Evolutionary conservation across 176 grass and related monocot species (phyloP).

Genomic region (Calamus simplicifolius): DNA sequence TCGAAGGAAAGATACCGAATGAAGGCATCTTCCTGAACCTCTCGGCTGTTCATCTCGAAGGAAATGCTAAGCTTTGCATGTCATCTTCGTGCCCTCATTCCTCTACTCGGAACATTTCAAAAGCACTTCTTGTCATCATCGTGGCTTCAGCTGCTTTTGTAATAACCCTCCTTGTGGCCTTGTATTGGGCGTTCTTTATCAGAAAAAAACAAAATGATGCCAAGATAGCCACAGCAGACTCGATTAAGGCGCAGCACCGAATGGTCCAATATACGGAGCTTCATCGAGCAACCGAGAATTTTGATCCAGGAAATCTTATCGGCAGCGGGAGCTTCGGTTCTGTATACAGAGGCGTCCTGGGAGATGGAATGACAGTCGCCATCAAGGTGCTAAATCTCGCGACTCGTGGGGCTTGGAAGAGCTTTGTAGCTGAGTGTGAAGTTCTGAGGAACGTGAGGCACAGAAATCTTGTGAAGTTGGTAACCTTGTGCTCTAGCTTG

Average conservation of each 20-base stretch:
- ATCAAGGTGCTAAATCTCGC: conserved; percentile 32
- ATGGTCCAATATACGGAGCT: conserved; percentile 39
- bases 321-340: conserved; percentile 29
- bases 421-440: conserved; percentile 33
- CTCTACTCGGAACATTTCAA: background rate
- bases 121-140: background rate
- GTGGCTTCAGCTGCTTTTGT: background rate
- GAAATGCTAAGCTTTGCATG: conserved; percentile 26
- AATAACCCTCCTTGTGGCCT: background rate
- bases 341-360: conserved; percentile 14
- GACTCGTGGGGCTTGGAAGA: conserved; percentile 24
- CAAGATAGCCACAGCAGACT: background rate
- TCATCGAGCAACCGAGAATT: conserved; percentile 17
- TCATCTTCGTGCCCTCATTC: background rate
- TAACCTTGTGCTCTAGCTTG: conserved; percentile 26
- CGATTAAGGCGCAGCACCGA: conserved; percentile 6
- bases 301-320: conserved; percentile 21
- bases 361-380: conserved; percentile 23
- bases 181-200: background rate
- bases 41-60: conserved; percentile 26
- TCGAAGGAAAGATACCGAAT: conserved; percentile 24
- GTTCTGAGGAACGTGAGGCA: conserved; percentile 33
- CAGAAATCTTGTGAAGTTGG: conserved; percentile 31
- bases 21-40: conserved; percentile 28
- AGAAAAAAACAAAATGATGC: background rate